Conservation (phyloP, 2,329 filamentous ascomycete species). For the Pseudogymnoascus sp. region DNA sequence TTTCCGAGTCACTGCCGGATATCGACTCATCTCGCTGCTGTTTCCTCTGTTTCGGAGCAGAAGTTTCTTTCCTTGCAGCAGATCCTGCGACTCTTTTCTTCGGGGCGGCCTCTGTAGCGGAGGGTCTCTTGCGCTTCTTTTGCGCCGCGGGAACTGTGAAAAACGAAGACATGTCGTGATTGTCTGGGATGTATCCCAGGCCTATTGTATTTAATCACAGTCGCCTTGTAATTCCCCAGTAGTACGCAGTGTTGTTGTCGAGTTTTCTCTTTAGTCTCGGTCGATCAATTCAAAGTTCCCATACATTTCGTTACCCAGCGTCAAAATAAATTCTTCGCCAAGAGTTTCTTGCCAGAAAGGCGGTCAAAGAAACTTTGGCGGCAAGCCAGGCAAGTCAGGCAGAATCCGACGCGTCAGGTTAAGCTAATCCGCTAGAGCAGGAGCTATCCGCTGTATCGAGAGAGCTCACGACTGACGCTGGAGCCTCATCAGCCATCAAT, state of each 20-base stretch:
- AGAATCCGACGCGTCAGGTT: conserved; percentile 10
- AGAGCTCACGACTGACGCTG: conserved; percentile 4
- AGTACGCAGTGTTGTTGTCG: conserved; percentile 4
- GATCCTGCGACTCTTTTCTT: conserved; percentile 51
- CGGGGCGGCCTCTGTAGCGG: conserved; percentile 40
- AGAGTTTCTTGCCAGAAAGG: conserved; percentile 8
- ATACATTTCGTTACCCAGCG: not conserved
- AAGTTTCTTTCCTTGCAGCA: conserved; percentile 32
- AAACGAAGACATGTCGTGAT: conserved; percentile 73
- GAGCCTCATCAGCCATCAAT: conserved; percentile 9
- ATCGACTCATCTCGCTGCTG: conserved; percentile 57
- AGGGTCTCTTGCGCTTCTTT: conserved; percentile 77
- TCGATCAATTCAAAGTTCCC: not conserved
- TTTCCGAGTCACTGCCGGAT: conserved; percentile 71
- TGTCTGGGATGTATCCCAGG: not conserved
- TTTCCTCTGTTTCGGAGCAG: conserved; percentile 32
- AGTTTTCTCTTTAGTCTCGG: not conserved
- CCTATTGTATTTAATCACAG: not conserved
- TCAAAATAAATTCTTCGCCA: conserved; percentile 10
- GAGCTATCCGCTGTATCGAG: conserved; percentile 7
- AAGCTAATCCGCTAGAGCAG: conserved; percentile 8
- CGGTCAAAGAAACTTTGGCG: conserved; percentile 2
- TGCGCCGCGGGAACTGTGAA: conserved; percentile 83
- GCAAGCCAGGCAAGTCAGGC: conserved; percentile 8
- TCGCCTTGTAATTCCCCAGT: not conserved